Evolutionary conservation across 2,329 filamentous ascomycete genomes (phyloP).

Genomic region (Biscogniauxia mediterranea): DNA sequence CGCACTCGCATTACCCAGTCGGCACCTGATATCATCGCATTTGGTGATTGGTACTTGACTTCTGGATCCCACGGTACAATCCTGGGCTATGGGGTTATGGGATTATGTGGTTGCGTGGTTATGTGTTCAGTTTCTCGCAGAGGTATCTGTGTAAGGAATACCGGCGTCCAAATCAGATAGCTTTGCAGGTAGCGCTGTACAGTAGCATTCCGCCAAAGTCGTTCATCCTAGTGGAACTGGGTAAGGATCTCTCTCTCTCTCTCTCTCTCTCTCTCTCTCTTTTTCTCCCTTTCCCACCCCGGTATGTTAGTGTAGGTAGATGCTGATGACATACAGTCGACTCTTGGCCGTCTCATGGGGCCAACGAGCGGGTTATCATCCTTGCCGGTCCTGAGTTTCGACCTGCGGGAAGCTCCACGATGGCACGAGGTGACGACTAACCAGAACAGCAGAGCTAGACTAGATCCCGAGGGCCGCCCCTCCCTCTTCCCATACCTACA

Average conservation of each 20-base stretch:
- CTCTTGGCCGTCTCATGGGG: neutral
- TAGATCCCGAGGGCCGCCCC: neutral
- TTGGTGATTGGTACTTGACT: neutral
- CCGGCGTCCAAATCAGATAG: neutral
- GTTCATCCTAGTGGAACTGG: neutral
- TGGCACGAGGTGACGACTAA: neutral
- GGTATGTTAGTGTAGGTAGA: too few relatives aligned
- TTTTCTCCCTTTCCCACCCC: too few relatives aligned
- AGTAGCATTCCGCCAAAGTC: neutral
- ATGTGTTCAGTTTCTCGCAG: neutral
- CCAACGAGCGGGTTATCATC: neutral
- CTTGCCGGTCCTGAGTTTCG: neutral
- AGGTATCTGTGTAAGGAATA: neutral
- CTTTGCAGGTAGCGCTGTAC: neutral
- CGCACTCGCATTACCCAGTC: constrained; percentile 20
- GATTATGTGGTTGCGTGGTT: neutral
- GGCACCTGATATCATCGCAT: constrained; percentile 21
- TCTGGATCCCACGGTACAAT: neutral
- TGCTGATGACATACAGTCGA: neutral
- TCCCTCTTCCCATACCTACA: neutral
- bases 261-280: too few relatives aligned
- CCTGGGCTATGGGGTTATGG: neutral
- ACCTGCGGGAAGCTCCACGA: neutral
- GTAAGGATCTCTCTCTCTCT: too few relatives aligned
- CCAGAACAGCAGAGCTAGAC: neutral